phyloP scores from a whole-genome alignment of 75 land plant species.

The Isoetes taiwanensis region DNA sequence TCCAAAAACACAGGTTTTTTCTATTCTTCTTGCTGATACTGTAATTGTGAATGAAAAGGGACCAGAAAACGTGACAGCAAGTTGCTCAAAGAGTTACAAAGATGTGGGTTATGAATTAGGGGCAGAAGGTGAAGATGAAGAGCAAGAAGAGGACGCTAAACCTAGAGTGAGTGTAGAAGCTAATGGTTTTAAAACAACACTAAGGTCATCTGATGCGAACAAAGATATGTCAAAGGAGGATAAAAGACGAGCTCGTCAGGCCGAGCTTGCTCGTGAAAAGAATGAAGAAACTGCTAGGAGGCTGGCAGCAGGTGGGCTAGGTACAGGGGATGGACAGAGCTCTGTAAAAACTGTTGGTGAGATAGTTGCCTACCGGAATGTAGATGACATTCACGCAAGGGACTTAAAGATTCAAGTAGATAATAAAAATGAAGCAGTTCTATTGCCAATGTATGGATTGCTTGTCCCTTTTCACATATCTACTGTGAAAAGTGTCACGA shows the following conservation, averaged over 20 bases:
- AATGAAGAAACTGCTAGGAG: conserved; percentile 65
- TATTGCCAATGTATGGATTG: conserved; percentile 67
- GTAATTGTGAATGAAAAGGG: conserved; percentile 40
- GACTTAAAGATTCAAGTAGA: conserved; percentile 84
- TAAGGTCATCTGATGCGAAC: conserved; percentile 82
- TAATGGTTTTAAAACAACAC: conserved; percentile 33
- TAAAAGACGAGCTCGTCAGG: conserved; percentile 68
- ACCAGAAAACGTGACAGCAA: conserved; percentile 35
- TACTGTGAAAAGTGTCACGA: conserved; percentile 51
- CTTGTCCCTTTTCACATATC: conserved; percentile 91
- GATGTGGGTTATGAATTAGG: conserved; percentile 71
- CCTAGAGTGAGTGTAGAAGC: conserved; percentile 26
- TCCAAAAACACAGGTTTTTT: conserved; percentile 41
- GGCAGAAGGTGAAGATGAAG: conserved; percentile 49
- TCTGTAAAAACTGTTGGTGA: conserved; percentile 27
- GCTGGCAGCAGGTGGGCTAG: conserved; percentile 68
- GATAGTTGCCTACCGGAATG: conserved; percentile 65
- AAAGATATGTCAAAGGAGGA: conserved; percentile 85
- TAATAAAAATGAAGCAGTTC: conserved; percentile 73
- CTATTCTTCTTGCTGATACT: conserved; percentile 54
- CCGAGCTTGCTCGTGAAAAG: conserved; percentile 62
- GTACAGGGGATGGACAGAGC: conserved; percentile 41
- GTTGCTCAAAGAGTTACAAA: conserved; percentile 39
- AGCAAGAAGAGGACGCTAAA: conserved; percentile 54
- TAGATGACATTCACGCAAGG: conserved; percentile 38